Conservation (phyloP, 2,329 filamentous ascomycete genomes). For the Cadophora malorum region DNA sequence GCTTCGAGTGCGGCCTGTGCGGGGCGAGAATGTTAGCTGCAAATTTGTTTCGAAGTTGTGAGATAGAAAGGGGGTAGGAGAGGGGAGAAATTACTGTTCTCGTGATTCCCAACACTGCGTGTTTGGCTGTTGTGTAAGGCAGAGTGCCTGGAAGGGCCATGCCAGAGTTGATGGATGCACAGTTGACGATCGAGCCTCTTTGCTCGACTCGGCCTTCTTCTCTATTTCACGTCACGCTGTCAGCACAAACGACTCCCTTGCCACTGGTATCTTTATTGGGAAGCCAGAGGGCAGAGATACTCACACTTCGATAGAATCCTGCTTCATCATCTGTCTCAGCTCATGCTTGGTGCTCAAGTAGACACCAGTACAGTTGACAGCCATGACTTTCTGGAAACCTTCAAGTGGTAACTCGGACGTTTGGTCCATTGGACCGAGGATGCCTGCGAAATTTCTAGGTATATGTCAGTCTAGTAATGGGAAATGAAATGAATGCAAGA, state of each 20-base stretch:
- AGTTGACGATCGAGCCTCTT: conserved; percentile 42
- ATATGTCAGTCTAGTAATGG: not conserved
- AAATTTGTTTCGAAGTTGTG: not conserved
- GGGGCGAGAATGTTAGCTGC: not conserved
- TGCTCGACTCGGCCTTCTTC: conserved; percentile 29
- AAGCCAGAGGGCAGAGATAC: not conserved
- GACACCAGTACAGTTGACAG: conserved; percentile 46
- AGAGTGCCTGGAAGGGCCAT: conserved; percentile 33
- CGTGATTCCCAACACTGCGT: conserved; percentile 41
- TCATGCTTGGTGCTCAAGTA: conserved; percentile 47
- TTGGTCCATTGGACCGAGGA: conserved; percentile 15
- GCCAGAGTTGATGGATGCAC: conserved; percentile 40
- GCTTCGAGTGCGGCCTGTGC: conserved; percentile 28
- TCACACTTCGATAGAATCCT: conserved; percentile 29
- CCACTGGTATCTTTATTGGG: too few relatives aligned
- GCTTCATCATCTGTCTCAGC: conserved; percentile 36
- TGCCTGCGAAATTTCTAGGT: conserved; percentile 28
- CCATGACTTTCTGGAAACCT: conserved; percentile 43
- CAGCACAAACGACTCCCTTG: too few relatives aligned
- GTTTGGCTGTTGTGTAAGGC: conserved; percentile 41
- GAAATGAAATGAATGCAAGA: not conserved
- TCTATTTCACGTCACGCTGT: conserved; percentile 2
- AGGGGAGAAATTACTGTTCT: conserved; percentile 26
- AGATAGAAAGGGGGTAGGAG: not conserved
- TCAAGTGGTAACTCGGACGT: conserved; percentile 28